Base-by-base conservation (phyloP, 352 stramenopile species). In the Phytopythium litorale region DNA sequence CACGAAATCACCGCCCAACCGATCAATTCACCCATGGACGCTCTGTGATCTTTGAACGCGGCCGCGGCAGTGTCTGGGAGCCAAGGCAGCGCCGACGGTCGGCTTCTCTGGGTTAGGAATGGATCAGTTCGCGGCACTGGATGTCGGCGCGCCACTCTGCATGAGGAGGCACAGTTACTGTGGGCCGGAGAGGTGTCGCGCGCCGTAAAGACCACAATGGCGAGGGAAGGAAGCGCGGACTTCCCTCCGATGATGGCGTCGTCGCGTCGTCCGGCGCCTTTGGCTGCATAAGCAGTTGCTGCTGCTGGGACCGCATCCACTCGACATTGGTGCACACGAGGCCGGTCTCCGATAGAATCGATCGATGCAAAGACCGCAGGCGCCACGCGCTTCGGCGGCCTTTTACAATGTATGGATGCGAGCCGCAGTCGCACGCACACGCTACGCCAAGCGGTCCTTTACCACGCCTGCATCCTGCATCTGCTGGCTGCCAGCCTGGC, bases 221-320 rank as follows among this genome's bases (percentile, higher is more conserved):
- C 7, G 35, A 2, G 35, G 35, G 3, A 23, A 8, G 45, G 7
- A 32, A 21, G 13, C 19, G 45, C 45, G 45, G 45, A 51, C 11
- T 51, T 32, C 45, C 45, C 45, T 51, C 45, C 21, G 45, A 51
- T 40, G 35, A 15, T 51, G 45, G 45, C 21, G 45, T 51, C 21
- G 45, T 32, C 45, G 45, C 21, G 12, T 51, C 45, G 45, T 49
- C 42, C 42, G 35, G 35, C 12, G 35, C 35, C 35, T 3, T 40
- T 40, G 35, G 35, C 35, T 40, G 35, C 35, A 40, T 11, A 1
- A 40, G 15, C 12, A 5, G 28, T 5, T 32, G 28, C 28, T 30
- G 28, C 28, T 38, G 11, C 33, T 2, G 33, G 11, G 33, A 38
- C 33, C 33, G 33, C 33, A 38, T 38, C 33, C 33, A 38, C 33